Evolutionary conservation across 2,329 filamentous ascomycete species (phyloP).

Genomic region (Chrysoporthe puriensis): DNA sequence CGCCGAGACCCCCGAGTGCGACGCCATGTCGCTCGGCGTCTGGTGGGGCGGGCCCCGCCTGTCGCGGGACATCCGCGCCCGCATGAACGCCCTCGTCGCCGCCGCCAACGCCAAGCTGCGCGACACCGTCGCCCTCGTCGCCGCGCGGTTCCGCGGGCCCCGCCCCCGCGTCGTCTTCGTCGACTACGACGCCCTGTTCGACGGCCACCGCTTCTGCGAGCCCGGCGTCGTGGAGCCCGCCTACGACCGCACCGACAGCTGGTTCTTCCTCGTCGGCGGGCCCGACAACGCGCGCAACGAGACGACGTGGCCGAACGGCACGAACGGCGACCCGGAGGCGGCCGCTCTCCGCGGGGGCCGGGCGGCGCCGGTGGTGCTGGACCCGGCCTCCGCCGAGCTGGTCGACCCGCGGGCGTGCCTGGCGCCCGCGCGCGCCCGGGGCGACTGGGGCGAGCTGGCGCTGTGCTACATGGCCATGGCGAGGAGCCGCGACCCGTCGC

Average conservation of each 20-base stretch:
- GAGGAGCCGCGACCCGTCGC: slow-evolving; percentile 39
- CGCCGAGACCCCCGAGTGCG: slow-evolving; percentile 46
- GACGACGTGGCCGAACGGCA: slow-evolving; percentile 30
- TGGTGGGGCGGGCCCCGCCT: slow-evolving; percentile 50
- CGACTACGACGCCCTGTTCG: slow-evolving; percentile 48
- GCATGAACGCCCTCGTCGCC: slow-evolving; percentile 50
- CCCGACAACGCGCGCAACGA: slow-evolving; percentile 42
- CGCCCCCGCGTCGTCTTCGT: slow-evolving; percentile 47
- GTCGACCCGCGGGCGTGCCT: slow-evolving; percentile 44
- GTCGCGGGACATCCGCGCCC: slow-evolving; percentile 41
- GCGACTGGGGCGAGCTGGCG: slow-evolving; percentile 49
- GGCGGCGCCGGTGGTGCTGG: slow-evolving; percentile 27
- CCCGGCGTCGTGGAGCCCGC: slow-evolving; percentile 45
- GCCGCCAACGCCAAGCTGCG: slow-evolving; percentile 47
- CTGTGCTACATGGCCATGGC: slow-evolving; percentile 51
- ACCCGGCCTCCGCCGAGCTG: slow-evolving; percentile 37
- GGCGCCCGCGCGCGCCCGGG: slow-evolving; percentile 38
- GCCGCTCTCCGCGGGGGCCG: not conserved
- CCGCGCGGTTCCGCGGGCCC: slow-evolving; percentile 39
- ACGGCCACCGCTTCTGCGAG: slow-evolving; percentile 48
- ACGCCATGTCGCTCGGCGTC: slow-evolving; percentile 49
- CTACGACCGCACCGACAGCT: slow-evolving; percentile 47
- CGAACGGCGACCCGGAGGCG: slow-evolving; percentile 19
- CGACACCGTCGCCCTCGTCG: slow-evolving; percentile 41
- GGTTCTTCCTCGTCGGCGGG: slow-evolving; percentile 54